These are phyloP conservation scores for Closterium sp. DNA, from an alignment of 139 green algal species.

Conservation along the genomic window DNA sequence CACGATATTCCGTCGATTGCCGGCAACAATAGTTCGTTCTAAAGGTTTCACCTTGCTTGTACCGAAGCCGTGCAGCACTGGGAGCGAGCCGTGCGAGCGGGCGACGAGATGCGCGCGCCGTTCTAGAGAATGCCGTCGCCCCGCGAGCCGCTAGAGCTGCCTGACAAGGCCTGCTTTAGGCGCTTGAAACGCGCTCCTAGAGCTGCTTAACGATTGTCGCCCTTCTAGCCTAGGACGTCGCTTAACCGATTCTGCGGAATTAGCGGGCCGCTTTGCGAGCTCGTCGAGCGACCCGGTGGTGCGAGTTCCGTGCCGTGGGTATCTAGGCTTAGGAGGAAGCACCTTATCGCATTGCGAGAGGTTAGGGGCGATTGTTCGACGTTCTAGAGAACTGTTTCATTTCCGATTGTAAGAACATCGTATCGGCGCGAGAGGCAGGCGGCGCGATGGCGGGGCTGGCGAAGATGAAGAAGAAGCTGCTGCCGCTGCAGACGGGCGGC, in stretches of 20 bases:
- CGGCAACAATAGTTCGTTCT: not conserved
- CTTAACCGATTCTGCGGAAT: too few species aligned
- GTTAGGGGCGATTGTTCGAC: too few species aligned
- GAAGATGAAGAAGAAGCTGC: slow-evolving; percentile 13
- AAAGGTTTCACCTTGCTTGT: not conserved
- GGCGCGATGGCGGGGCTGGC: not conserved
- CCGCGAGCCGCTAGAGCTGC: not conserved
- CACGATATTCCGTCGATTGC: not conserved
- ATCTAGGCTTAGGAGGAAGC: not conserved
- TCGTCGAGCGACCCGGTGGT: not conserved
- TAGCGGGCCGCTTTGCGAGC: not conserved
- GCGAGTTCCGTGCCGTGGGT: not conserved
- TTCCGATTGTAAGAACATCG: too few species aligned
- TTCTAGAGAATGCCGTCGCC: not conserved
- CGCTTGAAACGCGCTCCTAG: not conserved
- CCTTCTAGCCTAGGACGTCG: too few species aligned
- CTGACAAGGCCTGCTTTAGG: not conserved
- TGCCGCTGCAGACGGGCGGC: not conserved
- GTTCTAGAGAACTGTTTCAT: too few species aligned
- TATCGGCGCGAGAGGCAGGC: too few species aligned
- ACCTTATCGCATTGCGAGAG: too few species aligned
- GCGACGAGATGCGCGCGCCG: not conserved
- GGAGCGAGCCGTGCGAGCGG: not conserved
- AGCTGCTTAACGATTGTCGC: too few species aligned
- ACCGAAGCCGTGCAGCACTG: not conserved